Percentiles rank a stretch among this genome's conserved stretches.
Evolutionary conservation across 2,329 filamentous ascomycete genomes (phyloP).

Genomic region (Beauveria australis): DNA sequence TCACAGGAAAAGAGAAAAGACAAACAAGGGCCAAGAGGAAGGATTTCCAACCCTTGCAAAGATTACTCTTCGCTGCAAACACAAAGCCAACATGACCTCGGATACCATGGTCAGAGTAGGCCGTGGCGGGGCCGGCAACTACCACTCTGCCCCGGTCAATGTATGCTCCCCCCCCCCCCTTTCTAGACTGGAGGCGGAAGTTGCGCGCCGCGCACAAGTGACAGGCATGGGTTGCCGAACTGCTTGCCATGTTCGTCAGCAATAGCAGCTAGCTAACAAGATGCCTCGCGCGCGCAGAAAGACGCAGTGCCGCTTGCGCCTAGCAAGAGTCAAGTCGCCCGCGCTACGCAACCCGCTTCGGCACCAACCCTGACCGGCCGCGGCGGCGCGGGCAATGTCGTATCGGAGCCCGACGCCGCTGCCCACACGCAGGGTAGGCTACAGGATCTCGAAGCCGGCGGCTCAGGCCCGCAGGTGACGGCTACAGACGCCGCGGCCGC

Average conservation of each 20-base stretch:
- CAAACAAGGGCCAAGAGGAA: neutral
- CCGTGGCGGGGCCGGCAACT: conserved; percentile 51
- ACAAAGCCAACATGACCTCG: conserved; percentile 16
- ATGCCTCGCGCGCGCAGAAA: neutral
- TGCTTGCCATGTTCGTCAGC: too few species aligned
- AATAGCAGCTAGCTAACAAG: neutral
- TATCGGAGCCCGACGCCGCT: conserved; percentile 21
- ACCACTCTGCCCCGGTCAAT: conserved; percentile 22
- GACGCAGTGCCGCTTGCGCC: neutral
- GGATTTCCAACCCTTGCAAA: neutral
- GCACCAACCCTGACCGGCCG: conserved; percentile 32
- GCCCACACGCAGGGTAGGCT: conserved; percentile 13
- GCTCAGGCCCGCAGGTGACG: conserved; percentile 16
- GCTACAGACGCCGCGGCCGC: conserved; percentile 20
- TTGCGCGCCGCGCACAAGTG: too few species aligned
- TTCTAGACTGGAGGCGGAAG: neutral
- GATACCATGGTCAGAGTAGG: conserved; percentile 39
- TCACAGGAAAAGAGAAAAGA: neutral
- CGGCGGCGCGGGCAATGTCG: conserved; percentile 48
- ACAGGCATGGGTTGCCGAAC: neutral
- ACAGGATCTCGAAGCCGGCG: conserved; percentile 13
- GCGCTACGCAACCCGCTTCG: neutral
- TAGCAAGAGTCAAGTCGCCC: neutral
- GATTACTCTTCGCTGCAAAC: neutral
- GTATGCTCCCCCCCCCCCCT: neutral